Base-by-base conservation (phyloP, 495 filamentous ascomycete species). In the Neurospora sp. region DNA sequence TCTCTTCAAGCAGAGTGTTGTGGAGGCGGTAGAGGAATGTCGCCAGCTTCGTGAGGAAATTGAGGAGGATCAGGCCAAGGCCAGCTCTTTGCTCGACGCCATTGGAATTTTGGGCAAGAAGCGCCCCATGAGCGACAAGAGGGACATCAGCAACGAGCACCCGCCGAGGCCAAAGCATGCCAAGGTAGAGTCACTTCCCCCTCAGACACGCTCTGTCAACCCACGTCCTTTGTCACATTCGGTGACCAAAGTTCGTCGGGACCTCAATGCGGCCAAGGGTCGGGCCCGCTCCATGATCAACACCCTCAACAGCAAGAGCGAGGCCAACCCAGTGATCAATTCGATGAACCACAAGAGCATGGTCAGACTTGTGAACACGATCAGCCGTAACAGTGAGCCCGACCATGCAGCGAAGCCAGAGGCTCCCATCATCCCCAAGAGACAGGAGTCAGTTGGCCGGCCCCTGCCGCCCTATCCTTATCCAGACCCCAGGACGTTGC, bases 401-500 rank as follows among this genome's bases (percentile, higher is more conserved):
- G 27, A 27, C 27, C 27, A 27, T 27, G 27, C 27, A 27, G 27
- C 27, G 27, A 59, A 27, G 0, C 4, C 42, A 9, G 5, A 44
- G 42, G 5, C 18, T 8, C 42, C 18, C 18, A 2, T n/a, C 5
- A 0, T 5, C 8, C 16, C 7, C 18, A 18, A 46, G 18, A 20
- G 16, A n/a, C 3, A 22, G n/a, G 4, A 27, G 27, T 27, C 27
- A 27, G 2, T 27, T 27, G 27, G 3, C 10, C 10, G 11, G 10
- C 11, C 20, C 0, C 11, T 27, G 1, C 20, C 20, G 20, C 4
- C 20, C 2, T 27, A 27, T 7, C 11, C 5, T 2, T 59, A 5
- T 1, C 10, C 48, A 2, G 2, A 27, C 4, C n/a, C 48, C 11
- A 4, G 0, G 1, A 14, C 9, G 6, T 2, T 27, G 10, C 0